phyloP scores from a whole-genome alignment of 2,329 filamentous ascomycete genomes.

The Volutella citrinella region DNA sequence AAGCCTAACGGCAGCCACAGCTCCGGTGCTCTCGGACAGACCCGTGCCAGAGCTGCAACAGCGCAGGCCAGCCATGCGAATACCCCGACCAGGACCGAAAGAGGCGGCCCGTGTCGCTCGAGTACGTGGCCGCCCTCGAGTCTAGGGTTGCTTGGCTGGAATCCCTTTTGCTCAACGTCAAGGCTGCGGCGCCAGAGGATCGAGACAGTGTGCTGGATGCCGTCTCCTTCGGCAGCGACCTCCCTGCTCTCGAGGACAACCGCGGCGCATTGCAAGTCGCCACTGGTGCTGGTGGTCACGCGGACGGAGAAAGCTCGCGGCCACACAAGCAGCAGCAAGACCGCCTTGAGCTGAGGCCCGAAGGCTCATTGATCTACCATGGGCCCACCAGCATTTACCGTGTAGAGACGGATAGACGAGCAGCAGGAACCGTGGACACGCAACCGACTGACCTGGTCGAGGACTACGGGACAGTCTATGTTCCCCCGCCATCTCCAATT shows the following conservation, averaged over 20 bases:
- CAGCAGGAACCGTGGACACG: not conserved
- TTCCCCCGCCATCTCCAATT: too few species aligned
- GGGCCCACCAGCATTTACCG: constrained; percentile 26
- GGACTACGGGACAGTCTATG: too few species aligned
- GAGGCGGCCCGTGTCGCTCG: constrained; percentile 12
- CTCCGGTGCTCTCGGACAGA: constrained; percentile 12
- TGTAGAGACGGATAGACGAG: constrained; percentile 8
- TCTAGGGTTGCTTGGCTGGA: constrained; percentile 18
- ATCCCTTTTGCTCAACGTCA: constrained; percentile 8
- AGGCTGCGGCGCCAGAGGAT: constrained; percentile 8
- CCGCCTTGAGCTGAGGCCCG: constrained; percentile 8
- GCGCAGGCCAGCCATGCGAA: constrained; percentile 6
- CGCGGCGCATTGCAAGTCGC: not conserved
- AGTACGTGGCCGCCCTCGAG: constrained; percentile 21
- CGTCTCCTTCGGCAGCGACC: constrained; percentile 4
- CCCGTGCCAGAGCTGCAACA: constrained; percentile 10
- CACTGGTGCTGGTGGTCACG: too few species aligned
- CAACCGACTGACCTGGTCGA: too few species aligned
- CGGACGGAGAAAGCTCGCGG: too few species aligned
- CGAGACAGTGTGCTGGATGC: constrained; percentile 5
- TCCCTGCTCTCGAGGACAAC: not conserved
- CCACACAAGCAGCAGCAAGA: not conserved
- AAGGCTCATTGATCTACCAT: constrained; percentile 16
- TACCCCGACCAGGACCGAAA: constrained; percentile 10
- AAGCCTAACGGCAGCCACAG: too few species aligned